Percentiles rank a stretch among this genome's conserved stretches.
Evolutionary conservation across 1,139 yeast genomes (phyloP).

Genomic region (Taphrina wiesneri): DNA sequence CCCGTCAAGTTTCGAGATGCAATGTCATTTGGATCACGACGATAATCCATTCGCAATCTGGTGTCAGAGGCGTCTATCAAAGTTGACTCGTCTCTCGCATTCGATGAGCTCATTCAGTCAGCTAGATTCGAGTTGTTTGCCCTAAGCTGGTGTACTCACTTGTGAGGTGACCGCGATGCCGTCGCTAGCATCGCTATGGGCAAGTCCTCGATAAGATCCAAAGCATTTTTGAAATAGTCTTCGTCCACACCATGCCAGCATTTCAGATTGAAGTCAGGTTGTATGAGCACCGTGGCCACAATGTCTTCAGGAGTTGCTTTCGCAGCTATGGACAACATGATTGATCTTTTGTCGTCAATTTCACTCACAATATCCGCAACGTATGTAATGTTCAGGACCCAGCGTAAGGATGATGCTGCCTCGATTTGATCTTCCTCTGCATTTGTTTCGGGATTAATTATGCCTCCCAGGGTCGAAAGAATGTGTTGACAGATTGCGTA

Average conservation of each 20-base stretch:
- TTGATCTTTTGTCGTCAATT: slow-evolving; percentile 2
- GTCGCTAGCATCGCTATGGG: slow-evolving; percentile 5
- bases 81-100: neutral
- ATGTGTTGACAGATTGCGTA: slow-evolving; percentile 8
- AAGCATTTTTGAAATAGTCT: neutral
- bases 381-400: neutral
- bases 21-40: neutral
- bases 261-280: neutral
- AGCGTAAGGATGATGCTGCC: neutral
- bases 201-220: neutral
- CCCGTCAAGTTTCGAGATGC: neutral
- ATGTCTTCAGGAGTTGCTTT: neutral
- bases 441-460: neutral
- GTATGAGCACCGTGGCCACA: neutral
- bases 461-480: neutral
- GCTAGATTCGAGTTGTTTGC: neutral
- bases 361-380: neutral
- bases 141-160: neutral
- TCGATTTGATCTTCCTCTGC: neutral
- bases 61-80: neutral
- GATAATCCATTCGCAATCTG: neutral
- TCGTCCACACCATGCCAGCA: neutral
- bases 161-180: neutral
- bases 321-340: neutral
- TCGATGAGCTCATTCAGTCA: neutral